These are phyloP conservation scores for Batrachochytrium dendrobatidis DNA, from an alignment of 371 early-diverging fungal species.

Conservation along the genomic window DNA sequence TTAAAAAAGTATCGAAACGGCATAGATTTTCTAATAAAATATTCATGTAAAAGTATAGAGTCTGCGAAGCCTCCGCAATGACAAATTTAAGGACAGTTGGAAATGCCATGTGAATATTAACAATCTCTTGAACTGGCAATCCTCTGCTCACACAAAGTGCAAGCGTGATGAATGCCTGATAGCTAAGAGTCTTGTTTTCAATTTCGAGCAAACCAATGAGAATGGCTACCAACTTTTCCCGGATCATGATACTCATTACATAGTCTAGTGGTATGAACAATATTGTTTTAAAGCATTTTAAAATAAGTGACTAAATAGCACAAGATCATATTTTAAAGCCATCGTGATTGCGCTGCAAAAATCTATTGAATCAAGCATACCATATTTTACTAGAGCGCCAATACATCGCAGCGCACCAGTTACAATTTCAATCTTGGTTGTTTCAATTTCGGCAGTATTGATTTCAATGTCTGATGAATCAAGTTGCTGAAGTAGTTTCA, in stretches of 20 bases:
- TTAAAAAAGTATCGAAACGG: background rate
- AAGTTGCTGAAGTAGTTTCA: too few species aligned
- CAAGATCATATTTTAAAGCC: too few species aligned
- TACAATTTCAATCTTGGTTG: background rate
- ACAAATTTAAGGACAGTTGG: background rate
- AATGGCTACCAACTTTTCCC: conserved; percentile 5
- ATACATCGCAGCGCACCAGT: background rate
- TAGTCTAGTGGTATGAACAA: background rate
- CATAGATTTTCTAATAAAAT: background rate
- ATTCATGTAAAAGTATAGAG: background rate
- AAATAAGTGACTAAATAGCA: too few species aligned
- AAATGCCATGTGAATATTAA: background rate
- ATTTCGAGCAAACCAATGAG: conserved; percentile 2
- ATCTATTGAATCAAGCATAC: too few species aligned
- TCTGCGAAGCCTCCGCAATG: background rate
- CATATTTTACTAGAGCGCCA: background rate
- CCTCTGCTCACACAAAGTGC: background rate
- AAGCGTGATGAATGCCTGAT: conserved; percentile 7
- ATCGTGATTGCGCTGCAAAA: too few species aligned
- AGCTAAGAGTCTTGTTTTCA: background rate
- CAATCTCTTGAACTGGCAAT: background rate
- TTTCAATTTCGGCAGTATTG: too few species aligned
- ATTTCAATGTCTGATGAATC: too few species aligned
- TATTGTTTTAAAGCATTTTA: too few species aligned
- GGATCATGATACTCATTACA: background rate